Evolutionary conservation across 805 yeast genomes (phyloP), one percentile per base, ranked within the genome.

Genomic region (Saccharomycopsis fermentans): DNA sequence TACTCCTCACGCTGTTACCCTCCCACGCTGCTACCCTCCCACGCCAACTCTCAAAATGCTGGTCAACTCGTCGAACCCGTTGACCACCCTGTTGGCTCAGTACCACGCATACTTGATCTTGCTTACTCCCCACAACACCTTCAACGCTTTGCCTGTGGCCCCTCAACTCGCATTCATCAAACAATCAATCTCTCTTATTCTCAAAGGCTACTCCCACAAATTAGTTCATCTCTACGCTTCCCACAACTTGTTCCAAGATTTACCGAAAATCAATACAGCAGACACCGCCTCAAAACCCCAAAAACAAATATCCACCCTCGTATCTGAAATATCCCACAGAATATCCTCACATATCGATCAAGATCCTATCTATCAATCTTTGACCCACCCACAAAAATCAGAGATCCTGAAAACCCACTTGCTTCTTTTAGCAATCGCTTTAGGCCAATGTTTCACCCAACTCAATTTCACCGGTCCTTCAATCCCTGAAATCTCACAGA

Each of bases 381-480:
- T 9, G 19, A 3, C 24, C 11, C 17, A 32, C 14, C n/a, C 36
- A 14, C 35, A 34, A 17, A 52, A 34, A 17, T 17, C 34, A 35
- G 36, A 2, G 62, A 60, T 29, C 57, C 24, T 2, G 27, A 39
- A 8, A 6, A 58, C 8, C 17, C 43, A 5, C 6, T n/a, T n/a
- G 21, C 26, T 60, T 11, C 40, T 64, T 9, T 59, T 78, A 17
- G 87, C 88, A 2, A 76, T 88, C 60, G 77, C 86, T 0, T 71
- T 82, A 2, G 71, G 89, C 27, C 90, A 90, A 67, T 67, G 80
- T 1, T 91, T 86, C 67, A 72, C 87, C 16, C 95, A 89, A 68
- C 70, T 79, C 55, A 91, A 91, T 69, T 88, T 78, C 70, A 88
- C 96, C 0, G 97, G 97, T 8, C 97, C 97, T 4, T 77, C 79